Evolutionary conservation across 768 basidiomycete genomes (phyloP), one percentile per base, ranked within the genome.

Genomic region (Suillus clintonianus): DNA sequence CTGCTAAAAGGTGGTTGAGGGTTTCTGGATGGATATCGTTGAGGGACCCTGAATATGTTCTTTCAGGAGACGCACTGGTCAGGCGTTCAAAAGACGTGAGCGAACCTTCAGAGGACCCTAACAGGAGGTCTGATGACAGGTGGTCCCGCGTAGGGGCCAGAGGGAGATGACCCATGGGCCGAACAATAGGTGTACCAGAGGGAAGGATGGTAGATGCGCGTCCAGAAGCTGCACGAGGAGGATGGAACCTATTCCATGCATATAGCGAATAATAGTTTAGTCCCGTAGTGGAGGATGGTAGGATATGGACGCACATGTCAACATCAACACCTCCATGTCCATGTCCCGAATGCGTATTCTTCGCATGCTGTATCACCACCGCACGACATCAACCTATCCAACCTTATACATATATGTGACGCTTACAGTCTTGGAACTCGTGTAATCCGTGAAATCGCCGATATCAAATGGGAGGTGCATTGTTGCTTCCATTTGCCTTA

Each of bases 381-480:
- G 24, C 36, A 17, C 27, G 34, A 39, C 5, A 37, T 56, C 36
- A 56, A 14, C 14, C 22, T 8, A 15, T 24, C 36, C 8, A 32
- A 48, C 4, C n/a, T 15, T 11, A 19, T 15, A 13, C 6, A 19
- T 1, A 27, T 13, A 51, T 27, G 24, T 51, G 2, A 50, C n/a
- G 37, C 60, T 51, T n/a, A 61, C 60, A 14, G 60, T 61, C 15
- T 24, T 47, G 4, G 60, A 61, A 24, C 50, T 56, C 15, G 37
- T 47, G 22, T 56, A 61, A 50, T 57, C 60, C 1, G 60, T 61
- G 60, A 61, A 61, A 53, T 61, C 60, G 22, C 50, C 60, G 24
- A 61, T 61, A 22, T 37, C 34, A 24, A 61, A 61, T 6, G 60
- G 60, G 34, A 61, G 60, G 34, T 56, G 50, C 60, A 61, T 61